A percentile compares a stretch with the other conserved stretches of the same genome.
These are phyloP conservation scores for Lentinula aciculospora DNA, from an alignment of 768 basidiomycete species.

Conservation along the genomic window DNA sequence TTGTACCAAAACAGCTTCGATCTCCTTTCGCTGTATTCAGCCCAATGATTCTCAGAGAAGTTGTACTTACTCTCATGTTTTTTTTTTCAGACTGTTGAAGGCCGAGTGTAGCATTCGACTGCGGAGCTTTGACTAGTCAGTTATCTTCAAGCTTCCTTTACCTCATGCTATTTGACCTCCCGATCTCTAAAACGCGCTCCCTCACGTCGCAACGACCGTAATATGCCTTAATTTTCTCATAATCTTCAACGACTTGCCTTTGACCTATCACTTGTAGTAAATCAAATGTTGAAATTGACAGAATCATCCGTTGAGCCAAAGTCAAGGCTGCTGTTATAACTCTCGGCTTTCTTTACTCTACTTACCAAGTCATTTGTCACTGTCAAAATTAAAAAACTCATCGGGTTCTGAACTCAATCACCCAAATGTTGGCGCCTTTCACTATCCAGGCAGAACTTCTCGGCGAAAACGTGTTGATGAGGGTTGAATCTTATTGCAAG, in stretches of 20 bases:
- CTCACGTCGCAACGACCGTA: background rate
- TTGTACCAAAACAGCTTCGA: background rate
- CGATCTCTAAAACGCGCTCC: background rate
- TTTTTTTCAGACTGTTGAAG: no score
- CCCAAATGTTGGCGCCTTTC: background rate
- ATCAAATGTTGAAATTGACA: background rate
- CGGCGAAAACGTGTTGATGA: conserved; percentile 1
- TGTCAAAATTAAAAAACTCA: background rate
- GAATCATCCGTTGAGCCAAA: background rate
- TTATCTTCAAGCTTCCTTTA: conserved; percentile 17
- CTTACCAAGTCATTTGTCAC: background rate
- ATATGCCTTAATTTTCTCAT: background rate
- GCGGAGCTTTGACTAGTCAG: background rate
- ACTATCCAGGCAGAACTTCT: background rate
- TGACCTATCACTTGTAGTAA: background rate
- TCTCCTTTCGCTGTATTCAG: background rate
- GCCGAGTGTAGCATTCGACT: background rate
- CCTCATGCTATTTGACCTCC: conserved; percentile 17
- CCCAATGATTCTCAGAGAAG: background rate
- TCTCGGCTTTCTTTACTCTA: background rate
- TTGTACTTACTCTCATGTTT: background rate
- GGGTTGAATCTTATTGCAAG: background rate
- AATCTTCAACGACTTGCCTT: background rate
- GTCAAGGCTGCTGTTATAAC: background rate
- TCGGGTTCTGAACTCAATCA: background rate